Base-by-base conservation (phyloP, 148 eudicot genomes). In the Silene uniflora region DNA sequence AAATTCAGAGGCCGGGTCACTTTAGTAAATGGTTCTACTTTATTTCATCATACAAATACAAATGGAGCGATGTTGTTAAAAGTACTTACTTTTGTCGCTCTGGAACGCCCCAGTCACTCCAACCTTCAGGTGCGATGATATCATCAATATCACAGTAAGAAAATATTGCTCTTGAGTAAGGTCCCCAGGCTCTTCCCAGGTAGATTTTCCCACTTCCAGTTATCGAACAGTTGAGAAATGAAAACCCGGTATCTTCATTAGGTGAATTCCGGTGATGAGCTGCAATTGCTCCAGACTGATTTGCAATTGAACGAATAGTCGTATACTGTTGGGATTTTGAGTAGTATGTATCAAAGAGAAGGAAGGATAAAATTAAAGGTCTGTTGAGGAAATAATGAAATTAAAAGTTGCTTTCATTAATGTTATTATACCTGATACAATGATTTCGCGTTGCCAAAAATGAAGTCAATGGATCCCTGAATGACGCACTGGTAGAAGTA, bases 171-270 rank as follows among this genome's bases (percentile, higher is more conserved):
- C 91, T 80, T 24, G 99, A 88, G 80, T 92, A 92, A 7, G 81
- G 80, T 29, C 99, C 98, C 98, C 99, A 95, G 4, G 97, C 99
- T 84, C 97, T 83, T 25, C 96, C 99, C 75, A 92, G 71, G 73
- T 76, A 82, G 12, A 91, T 78, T 7, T 17, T 76, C 0, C 96
- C 94, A 5, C 85, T 81, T 64, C 97, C 97, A 18, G 52, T 82
- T 19, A 95, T 85, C 1, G 87, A 87, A 61, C 97, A 95, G 77
- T 92, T 89, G 24, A 90, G 76, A 70, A 95, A 95, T 6, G 99
- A 92, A 78, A 92, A 95, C 10, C 99, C 97, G 0, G 96, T 88
- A 59, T 91, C 87, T 6, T 92, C 93, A 2, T 69, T 5, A 1
- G 78, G 75, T 8, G 85, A 67, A 56, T 85, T 82, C 81, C 96